A percentile compares a stretch with the other conserved stretches of the same genome.
Evolutionary conservation across 768 basidiomycete species (phyloP).

Genomic region (Trametes punicea): DNA sequence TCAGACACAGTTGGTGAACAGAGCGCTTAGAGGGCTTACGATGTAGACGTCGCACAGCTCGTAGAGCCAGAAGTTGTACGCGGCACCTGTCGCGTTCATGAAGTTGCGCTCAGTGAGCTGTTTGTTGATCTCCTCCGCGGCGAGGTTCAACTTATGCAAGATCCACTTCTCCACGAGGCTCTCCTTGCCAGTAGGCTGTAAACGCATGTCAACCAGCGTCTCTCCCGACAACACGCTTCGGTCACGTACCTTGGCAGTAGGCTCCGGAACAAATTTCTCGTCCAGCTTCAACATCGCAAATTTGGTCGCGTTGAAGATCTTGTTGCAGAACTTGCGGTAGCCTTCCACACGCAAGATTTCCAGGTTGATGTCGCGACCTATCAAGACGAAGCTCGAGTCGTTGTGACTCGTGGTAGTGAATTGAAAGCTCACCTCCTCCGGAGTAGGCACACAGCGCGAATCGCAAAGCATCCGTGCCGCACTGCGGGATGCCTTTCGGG

Average conservation of each 20-base stretch:
- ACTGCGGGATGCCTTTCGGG: conserved; percentile 98
- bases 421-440: conserved; percentile 58
- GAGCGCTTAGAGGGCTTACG: conserved; percentile 44
- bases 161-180: conserved; percentile 95
- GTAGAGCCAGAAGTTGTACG: conserved; percentile 96
- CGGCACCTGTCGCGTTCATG: conserved; percentile 82
- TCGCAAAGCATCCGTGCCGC: conserved; percentile 93
- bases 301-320: conserved; percentile 98
- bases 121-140: conserved; percentile 72
- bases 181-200: conserved; percentile 83
- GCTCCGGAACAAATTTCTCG: conserved; percentile 72
- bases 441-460: conserved; percentile 96
- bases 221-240: not conserved
- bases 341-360: conserved; percentile 96
- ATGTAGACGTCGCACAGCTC: conserved; percentile 99
- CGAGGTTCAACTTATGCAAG: conserved; percentile 86
- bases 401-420: not conserved
- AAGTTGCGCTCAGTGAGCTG: conserved; percentile 82
- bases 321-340: conserved; percentile 99
- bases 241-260: conserved; percentile 57
- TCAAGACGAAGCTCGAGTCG: not conserved
- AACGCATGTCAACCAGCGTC: not conserved
- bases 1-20: not conserved
- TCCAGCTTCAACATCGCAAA: conserved; percentile 99
- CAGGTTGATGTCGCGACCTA: conserved; percentile 95